Percentiles rank a stretch among this genome's conserved stretches.
These are phyloP conservation scores for Pythium coloratum DNA, from an alignment of 352 stramenopile species.

Conservation along the genomic window DNA sequence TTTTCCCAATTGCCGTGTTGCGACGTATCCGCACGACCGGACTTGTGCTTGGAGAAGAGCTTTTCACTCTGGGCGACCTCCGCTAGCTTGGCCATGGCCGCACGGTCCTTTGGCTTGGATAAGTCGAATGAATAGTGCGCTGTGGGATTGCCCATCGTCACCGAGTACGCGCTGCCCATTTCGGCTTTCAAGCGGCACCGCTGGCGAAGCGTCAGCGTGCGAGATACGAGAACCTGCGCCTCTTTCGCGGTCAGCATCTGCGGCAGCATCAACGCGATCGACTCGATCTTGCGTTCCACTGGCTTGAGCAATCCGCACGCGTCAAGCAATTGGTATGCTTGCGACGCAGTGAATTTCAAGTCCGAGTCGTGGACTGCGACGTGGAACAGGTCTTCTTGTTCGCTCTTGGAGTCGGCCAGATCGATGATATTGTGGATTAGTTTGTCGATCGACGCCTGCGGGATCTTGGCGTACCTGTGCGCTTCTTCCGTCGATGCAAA, in stretches of 20 bases:
- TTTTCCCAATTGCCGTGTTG: slow-evolving; percentile 92
- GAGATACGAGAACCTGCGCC: slow-evolving; percentile 64
- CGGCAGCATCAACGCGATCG: slow-evolving; percentile 66
- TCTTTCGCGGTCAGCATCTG: slow-evolving; percentile 88
- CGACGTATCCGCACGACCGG: slow-evolving; percentile 64
- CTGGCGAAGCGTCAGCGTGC: slow-evolving; percentile 66
- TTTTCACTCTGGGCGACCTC: slow-evolving; percentile 86
- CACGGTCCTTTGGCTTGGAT: slow-evolving; percentile 70
- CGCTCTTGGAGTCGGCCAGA: slow-evolving; percentile 48
- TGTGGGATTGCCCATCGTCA: slow-evolving; percentile 83
- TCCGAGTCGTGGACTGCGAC: slow-evolving; percentile 79
- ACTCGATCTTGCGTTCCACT: slow-evolving; percentile 56
- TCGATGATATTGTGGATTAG: slow-evolving; percentile 72
- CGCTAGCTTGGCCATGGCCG: slow-evolving; percentile 74
- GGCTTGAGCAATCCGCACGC: slow-evolving; percentile 65
- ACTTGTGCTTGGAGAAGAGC: slow-evolving; percentile 64
- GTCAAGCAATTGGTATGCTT: slow-evolving; percentile 83
- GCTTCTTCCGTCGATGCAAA: slow-evolving; percentile 61
- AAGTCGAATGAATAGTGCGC: slow-evolving; percentile 81
- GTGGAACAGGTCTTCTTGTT: slow-evolving; percentile 78
- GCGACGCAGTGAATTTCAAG: slow-evolving; percentile 71
- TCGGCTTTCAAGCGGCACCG: slow-evolving; percentile 74
- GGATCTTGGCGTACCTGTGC: slow-evolving; percentile 54
- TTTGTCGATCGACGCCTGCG: slow-evolving; percentile 64
- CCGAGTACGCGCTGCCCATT: slow-evolving; percentile 83